A percentile compares a stretch with the other conserved stretches of the same genome.
Evolutionary conservation across 1,284 basidiomycete species (phyloP).

Genomic region (Austroboletus novae-zelandiae): DNA sequence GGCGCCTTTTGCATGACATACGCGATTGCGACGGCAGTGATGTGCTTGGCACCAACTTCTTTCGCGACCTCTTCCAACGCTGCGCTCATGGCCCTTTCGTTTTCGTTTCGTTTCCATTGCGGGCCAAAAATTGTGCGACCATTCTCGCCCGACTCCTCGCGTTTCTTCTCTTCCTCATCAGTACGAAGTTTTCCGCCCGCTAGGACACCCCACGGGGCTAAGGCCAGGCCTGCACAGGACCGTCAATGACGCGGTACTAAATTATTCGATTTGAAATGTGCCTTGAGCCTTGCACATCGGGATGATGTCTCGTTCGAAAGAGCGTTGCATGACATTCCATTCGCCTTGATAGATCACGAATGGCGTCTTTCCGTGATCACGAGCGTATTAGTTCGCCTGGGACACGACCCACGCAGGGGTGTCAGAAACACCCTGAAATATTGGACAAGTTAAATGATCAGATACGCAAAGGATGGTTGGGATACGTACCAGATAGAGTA

Average conservation of each 20-base stretch:
- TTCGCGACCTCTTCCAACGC: constrained; percentile 22
- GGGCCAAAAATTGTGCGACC: constrained; percentile 13
- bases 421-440: constrained; percentile 33
- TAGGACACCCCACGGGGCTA: constrained; percentile 40
- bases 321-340: constrained; percentile 48
- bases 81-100: constrained; percentile 17
- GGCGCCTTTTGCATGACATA: constrained; percentile 49
- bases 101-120: constrained; percentile 28
- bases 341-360: constrained; percentile 55
- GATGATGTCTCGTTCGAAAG: constrained; percentile 52
- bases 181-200: constrained; percentile 32
- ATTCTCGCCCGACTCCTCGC: constrained; percentile 24
- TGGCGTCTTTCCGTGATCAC: constrained; percentile 44
- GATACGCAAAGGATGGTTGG: too few relatives aligned
- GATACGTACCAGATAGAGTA: constrained; percentile 39
- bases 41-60: constrained; percentile 20
- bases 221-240: constrained; percentile 27
- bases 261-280: neutral
- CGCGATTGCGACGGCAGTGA: constrained; percentile 41
- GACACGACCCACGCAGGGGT: constrained; percentile 42
- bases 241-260: neutral
- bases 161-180: constrained; percentile 29
- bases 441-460: neutral
- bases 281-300: constrained; percentile 46
- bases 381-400: constrained; percentile 38